These are phyloP conservation scores for Globisporangium apiculatum DNA, from an alignment of 352 stramenopile species.

Conservation along the genomic window DNA sequence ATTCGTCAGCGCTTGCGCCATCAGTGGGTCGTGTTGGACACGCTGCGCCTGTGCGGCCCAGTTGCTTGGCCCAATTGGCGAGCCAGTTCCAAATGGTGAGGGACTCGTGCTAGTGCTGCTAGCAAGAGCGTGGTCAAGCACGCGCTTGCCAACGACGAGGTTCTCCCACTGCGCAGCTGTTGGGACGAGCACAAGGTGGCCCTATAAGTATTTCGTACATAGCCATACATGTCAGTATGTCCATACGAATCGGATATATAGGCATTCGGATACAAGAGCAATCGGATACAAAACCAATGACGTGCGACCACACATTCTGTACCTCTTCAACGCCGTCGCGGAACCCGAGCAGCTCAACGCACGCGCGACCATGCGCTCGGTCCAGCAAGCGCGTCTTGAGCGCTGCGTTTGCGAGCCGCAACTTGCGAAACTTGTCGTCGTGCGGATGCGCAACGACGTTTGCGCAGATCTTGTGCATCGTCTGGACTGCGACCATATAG, in stretches of 20 bases:
- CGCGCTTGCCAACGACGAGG: slow-evolving; percentile 49
- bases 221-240: too few species aligned
- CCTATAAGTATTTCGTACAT: slow-evolving; percentile 16
- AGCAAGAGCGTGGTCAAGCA: slow-evolving; percentile 44
- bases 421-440: slow-evolving; percentile 75
- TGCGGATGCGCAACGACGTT: slow-evolving; percentile 69
- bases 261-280: too few species aligned
- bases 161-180: slow-evolving; percentile 72
- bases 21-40: slow-evolving; percentile 73
- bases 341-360: slow-evolving; percentile 61
- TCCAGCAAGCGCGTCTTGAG: slow-evolving; percentile 61
- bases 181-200: slow-evolving; percentile 59
- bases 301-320: background rate
- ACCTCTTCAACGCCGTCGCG: slow-evolving; percentile 62
- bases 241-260: too few species aligned
- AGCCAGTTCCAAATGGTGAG: background rate
- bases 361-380: slow-evolving; percentile 43
- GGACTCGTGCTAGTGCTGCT: background rate
- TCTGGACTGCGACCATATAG: slow-evolving; percentile 46
- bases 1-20: slow-evolving; percentile 50
- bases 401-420: slow-evolving; percentile 62
- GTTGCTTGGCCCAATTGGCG: slow-evolving; percentile 6
- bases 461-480: slow-evolving; percentile 75
- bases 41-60: slow-evolving; percentile 50
- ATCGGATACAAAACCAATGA: too few species aligned